These are phyloP conservation scores for Keqinozyma sinolaborantium DNA, from an alignment of 1,139 yeast genomes.

Conservation along the genomic window DNA sequence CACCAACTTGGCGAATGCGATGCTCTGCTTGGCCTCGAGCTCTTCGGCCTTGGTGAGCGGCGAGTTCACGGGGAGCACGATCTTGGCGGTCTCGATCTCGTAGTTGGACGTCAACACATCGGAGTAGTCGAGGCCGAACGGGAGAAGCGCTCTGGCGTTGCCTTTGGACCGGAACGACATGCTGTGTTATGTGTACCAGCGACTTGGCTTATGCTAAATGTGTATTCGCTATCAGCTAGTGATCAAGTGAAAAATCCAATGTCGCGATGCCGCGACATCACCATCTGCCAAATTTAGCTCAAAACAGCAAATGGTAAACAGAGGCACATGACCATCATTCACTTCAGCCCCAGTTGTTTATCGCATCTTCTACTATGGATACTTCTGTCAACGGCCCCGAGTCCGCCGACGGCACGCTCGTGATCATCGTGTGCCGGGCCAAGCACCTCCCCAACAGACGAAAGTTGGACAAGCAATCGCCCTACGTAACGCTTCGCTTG, in stretches of 20 bases:
- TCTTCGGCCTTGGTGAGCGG: conserved; percentile 54
- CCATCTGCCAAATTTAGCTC: not conserved
- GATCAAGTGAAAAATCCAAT: too few species aligned
- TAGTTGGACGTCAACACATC: conserved; percentile 43
- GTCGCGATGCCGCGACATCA: not conserved
- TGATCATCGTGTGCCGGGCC: conserved; percentile 49
- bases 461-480: conserved; percentile 84
- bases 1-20: conserved; percentile 54
- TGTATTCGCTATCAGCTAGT: too few species aligned
- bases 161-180: conserved; percentile 25
- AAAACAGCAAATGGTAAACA: not conserved
- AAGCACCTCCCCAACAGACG: conserved; percentile 79
- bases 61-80: conserved; percentile 66
- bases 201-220: too few species aligned
- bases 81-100: conserved; percentile 33
- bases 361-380: not conserved
- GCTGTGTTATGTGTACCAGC: not conserved
- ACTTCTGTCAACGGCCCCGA: conserved; percentile 15
- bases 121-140: conserved; percentile 67
- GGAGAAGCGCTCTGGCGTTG: conserved; percentile 38
- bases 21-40: conserved; percentile 60
- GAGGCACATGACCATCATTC: not conserved
- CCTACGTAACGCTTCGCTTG: conserved; percentile 74
- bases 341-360: not conserved
- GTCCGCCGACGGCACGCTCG: conserved; percentile 45